These are phyloP conservation scores for Rhodotorula sp. DNA, from an alignment of 1,284 basidiomycete genomes.

Conservation along the genomic window DNA sequence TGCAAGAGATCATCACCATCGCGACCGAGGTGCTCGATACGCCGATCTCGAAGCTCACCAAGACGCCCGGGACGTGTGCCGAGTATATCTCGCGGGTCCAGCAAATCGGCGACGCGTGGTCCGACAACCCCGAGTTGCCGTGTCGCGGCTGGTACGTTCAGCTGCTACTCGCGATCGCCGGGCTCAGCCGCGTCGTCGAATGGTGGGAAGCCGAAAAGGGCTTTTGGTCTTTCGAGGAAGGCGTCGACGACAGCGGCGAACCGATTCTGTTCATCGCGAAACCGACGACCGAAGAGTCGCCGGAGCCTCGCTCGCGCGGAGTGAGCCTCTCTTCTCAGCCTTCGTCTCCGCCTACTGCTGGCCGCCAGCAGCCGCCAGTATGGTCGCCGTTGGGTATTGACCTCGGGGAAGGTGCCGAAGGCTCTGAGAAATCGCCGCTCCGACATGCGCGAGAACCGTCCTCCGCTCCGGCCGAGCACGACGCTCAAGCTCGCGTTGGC, in stretches of 20 bases:
- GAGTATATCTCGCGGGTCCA: conserved; percentile 86
- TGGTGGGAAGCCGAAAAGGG: conserved; percentile 99
- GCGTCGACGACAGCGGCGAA: conserved; percentile 69
- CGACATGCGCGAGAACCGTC: conserved; percentile 2
- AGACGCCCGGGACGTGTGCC: conserved; percentile 78
- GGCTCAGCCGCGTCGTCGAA: conserved; percentile 91
- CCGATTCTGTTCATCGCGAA: conserved; percentile 86
- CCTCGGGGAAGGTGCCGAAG: conserved; percentile 11
- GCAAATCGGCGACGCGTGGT: conserved; percentile 88
- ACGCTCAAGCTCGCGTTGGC: conserved; percentile 61
- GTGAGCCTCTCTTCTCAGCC: conserved; percentile 29
- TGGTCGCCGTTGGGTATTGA: conserved; percentile 39
- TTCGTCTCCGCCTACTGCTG: neutral
- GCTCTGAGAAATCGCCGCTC: neutral
- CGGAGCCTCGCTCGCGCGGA: conserved; percentile 19
- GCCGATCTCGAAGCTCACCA: conserved; percentile 77
- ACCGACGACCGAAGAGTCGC: conserved; percentile 27
- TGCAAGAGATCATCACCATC: conserved; percentile 89
- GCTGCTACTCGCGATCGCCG: conserved; percentile 91
- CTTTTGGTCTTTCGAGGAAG: conserved; percentile 98
- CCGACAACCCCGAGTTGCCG: conserved; percentile 96
- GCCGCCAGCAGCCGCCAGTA: neutral
- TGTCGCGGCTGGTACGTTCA: conserved; percentile 98
- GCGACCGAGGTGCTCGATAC: conserved; percentile 95
- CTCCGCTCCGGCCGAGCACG: conserved; percentile 3